Base-by-base conservation (phyloP, 1,284 basidiomycete genomes). In the Ustilago tritici region DNA sequence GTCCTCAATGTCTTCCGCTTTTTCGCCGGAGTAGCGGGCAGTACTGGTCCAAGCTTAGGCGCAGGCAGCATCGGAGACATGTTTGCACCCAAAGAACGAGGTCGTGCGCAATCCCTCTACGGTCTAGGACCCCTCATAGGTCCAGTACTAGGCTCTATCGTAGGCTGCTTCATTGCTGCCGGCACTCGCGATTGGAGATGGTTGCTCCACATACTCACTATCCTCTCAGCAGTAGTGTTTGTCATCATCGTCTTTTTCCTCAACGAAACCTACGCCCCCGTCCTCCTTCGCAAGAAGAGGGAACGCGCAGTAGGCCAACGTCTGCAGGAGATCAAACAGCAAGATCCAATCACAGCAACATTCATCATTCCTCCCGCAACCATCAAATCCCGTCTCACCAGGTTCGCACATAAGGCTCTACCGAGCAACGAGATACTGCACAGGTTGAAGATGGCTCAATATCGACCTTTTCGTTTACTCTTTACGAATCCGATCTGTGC, bases 391-490 rank as follows among this genome's bases (percentile, higher is more conserved):
- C 35, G 35, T 11, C 12, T 49, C 10, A 9, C 23, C 19, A 60
- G 6, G 1, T 41, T 28, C 28, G 3, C 17, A 23, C 34, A 40
- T n/a, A 41, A 47, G 32, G 34, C 34, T 0, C 23, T 65, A 2
- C 80, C 75, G 11, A 70, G 67, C 56, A 19, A 46, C 4, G 70
- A 70, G 54, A 66, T 73, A 19, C 11, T 59, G 15, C 23, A 35
- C 8, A 79, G 76, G 60, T 40, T 78, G 40, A 72, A 68, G 28
- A 38, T 41, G 9, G 58, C 83, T 84, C 87, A 88, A 66, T 83
- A 82, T 7, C 82, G 88, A 17, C 88, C 88, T 0, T 87, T 87
- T 28, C 76, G 70, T n/a, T 64, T 76, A 57, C 81, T 69, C 32
- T 84, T 80, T 72, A 84, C 69, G 66, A 83, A 76, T 56, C 75